Percentiles rank a stretch among this genome's conserved stretches.
Conservation (phyloP, 371 early-diverging fungal species). For the Chytridium lagenaria region DNA sequence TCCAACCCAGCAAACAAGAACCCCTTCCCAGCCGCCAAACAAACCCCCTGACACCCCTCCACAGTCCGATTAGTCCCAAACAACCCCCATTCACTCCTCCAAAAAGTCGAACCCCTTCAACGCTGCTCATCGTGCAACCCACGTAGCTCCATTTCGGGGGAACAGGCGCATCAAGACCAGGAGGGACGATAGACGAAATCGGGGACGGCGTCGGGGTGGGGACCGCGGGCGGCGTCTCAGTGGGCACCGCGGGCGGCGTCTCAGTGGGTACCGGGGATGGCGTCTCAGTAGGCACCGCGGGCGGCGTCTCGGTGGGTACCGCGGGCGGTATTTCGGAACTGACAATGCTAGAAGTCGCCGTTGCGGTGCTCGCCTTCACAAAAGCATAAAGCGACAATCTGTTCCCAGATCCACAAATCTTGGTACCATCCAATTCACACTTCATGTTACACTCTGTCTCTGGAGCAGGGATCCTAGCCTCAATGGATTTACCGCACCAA, state of each 20-base stretch:
- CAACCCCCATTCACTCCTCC: background rate
- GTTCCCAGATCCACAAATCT: background rate
- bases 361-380: no score
- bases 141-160: background rate
- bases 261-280: no score
- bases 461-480: background rate
- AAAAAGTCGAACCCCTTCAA: background rate
- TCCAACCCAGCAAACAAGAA: conserved; percentile 11
- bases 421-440: background rate
- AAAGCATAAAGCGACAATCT: background rate
- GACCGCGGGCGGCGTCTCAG: background rate
- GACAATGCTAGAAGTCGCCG: no score
- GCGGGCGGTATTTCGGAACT: no score
- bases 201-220: background rate
- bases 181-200: background rate
- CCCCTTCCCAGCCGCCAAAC: background rate
- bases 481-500: conserved; percentile 4
- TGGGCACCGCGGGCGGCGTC: no score
- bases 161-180: background rate
- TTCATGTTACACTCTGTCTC: background rate
- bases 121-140: background rate
- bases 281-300: no score
- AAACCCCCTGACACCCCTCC: background rate
- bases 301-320: no score
- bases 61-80: background rate